Evolutionary conservation across 169 alveolate genomes (phyloP).

Genomic region (Hepatocystis sp.): DNA sequence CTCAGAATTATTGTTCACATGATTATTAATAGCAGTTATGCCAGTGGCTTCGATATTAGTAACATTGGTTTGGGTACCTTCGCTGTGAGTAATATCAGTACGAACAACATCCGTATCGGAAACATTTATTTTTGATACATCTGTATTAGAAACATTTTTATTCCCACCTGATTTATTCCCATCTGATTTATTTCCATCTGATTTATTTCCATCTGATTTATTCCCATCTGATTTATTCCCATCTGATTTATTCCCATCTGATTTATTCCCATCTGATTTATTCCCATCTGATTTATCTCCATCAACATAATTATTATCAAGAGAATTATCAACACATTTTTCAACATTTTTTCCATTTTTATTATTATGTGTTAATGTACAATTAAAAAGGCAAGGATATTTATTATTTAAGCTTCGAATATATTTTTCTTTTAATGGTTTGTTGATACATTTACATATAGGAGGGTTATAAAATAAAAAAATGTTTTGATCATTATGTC

Average conservation of each 20-base stretch:
- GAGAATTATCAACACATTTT: not conserved
- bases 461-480: constrained; percentile 73
- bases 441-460: constrained; percentile 54
- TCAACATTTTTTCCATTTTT: not conserved
- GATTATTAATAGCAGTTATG: too few relatives aligned
- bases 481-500: constrained; percentile 60
- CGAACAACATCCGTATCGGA: too few relatives aligned
- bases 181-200: not conserved
- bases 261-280: not conserved
- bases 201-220: too few relatives aligned
- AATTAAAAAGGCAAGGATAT: constrained; percentile 66
- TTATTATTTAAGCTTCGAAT: constrained; percentile 15
- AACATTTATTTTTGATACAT: not conserved
- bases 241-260: not conserved
- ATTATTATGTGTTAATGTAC: constrained; percentile 7
- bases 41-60: too few relatives aligned
- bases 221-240: not conserved
- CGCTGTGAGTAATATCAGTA: too few relatives aligned
- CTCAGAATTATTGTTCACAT: too few relatives aligned
- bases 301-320: not conserved
- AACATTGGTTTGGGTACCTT: too few relatives aligned
- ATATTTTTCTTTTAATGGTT: constrained; percentile 29
- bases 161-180: not conserved
- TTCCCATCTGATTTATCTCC: not conserved
- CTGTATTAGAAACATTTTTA: not conserved